Percentiles rank a stretch among this genome's conserved stretches.
Conservation (phyloP, 257 asterid species). For the Gentiana dahurica region DNA sequence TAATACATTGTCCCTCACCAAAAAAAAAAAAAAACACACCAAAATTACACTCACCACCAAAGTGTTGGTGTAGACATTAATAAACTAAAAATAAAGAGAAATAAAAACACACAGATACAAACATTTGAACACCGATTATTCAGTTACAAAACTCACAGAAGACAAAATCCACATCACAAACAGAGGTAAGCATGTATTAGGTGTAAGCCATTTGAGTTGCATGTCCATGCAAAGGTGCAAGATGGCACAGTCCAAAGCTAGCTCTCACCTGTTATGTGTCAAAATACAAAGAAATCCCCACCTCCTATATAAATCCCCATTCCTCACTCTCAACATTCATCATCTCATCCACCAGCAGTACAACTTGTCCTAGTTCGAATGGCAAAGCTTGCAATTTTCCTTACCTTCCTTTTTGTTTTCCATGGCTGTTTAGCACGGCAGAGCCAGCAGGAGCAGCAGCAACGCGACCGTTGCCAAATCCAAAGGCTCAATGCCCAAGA, state of each 20-base stretch:
- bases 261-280: slow-evolving; percentile 27
- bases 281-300: background rate
- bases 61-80: too few relatives aligned
- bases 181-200: slow-evolving; percentile 1
- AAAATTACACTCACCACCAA: too few relatives aligned
- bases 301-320: slow-evolving; percentile 22
- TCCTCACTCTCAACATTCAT: slow-evolving; percentile 6
- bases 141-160: too few relatives aligned
- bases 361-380: background rate
- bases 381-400: background rate
- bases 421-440: slow-evolving; percentile 16
- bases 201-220: slow-evolving; percentile 25
- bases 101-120: too few relatives aligned
- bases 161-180: too few relatives aligned
- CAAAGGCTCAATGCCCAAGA: slow-evolving; percentile 29
- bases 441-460: slow-evolving; percentile 13
- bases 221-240: slow-evolving; percentile 46
- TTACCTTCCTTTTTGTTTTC: slow-evolving; percentile 18
- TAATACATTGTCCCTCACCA: too few relatives aligned
- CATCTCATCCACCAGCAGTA: background rate
- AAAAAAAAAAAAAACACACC: too few relatives aligned
- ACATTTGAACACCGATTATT: too few relatives aligned
- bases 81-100: too few relatives aligned
- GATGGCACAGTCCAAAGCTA: slow-evolving; percentile 23
- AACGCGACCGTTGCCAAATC: slow-evolving; percentile 38